Evolutionary conservation across 2,329 filamentous ascomycete genomes (phyloP).

Genomic region (Xylaria sp.): DNA sequence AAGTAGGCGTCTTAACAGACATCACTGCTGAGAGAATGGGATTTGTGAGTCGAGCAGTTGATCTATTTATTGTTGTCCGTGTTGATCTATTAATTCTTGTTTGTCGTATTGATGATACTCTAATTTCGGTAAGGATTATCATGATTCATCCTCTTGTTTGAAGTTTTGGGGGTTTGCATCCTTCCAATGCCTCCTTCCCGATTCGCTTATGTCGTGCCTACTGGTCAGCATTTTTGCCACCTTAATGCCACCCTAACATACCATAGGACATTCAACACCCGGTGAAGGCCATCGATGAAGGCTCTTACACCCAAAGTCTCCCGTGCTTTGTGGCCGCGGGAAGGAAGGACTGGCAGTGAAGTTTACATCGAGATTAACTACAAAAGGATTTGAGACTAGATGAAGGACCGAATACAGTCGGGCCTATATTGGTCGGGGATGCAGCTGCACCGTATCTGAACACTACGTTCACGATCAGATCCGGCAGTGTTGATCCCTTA

Average conservation of each 20-base stretch:
- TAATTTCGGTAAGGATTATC: slow-evolving; percentile 10
- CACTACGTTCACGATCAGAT: neutral
- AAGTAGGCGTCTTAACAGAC: neutral
- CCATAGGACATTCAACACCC: too few species aligned
- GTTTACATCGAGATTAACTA: neutral
- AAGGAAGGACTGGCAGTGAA: neutral
- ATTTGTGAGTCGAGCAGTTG: neutral
- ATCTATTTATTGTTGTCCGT: neutral
- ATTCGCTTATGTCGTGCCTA: slow-evolving; percentile 10
- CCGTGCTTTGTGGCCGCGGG: neutral
- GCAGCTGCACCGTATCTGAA: neutral
- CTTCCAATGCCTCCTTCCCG: slow-evolving; percentile 17
- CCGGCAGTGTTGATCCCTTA: neutral
- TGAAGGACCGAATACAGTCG: neutral
- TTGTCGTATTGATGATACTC: neutral
- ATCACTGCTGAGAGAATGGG: neutral
- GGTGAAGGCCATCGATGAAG: too few species aligned
- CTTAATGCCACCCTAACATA: neutral
- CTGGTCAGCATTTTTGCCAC: neutral
- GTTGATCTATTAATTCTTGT: neutral
- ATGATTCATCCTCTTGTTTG: neutral
- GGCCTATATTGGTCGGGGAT: neutral
- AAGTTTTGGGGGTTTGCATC: neutral
- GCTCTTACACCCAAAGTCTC: too few species aligned
- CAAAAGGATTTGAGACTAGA: neutral